phyloP scores from a whole-genome alignment of 1,139 yeast species.

The Zygoascus sp. region DNA sequence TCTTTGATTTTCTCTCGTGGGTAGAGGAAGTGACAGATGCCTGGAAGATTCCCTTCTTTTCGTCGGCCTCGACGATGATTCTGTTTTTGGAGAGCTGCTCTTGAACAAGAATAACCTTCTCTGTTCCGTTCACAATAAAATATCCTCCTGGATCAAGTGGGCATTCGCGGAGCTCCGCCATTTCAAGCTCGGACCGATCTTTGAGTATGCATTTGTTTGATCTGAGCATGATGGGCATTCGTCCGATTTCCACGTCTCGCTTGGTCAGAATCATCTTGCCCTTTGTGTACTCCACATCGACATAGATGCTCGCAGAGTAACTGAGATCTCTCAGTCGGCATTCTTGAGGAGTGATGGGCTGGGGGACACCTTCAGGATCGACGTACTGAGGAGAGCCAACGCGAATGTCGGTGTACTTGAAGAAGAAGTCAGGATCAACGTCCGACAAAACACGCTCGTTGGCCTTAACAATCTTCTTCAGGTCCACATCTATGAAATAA shows the following conservation, averaged over 20 bases:
- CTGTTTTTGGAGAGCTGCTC: slow-evolving; percentile 96
- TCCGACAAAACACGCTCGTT: slow-evolving; percentile 86
- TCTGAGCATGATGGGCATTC: slow-evolving; percentile 97
- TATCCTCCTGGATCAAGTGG: slow-evolving; percentile 99
- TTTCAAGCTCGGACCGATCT: slow-evolving; percentile 69
- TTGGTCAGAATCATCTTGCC: slow-evolving; percentile 89
- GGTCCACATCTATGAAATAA: slow-evolving; percentile 88
- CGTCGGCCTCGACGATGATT: slow-evolving; percentile 96
- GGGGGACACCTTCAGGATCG: slow-evolving; percentile 47
- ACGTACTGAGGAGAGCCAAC: slow-evolving; percentile 57
- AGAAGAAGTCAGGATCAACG: slow-evolving; percentile 94
- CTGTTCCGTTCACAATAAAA: slow-evolving; percentile 96
- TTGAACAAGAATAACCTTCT: slow-evolving; percentile 92
- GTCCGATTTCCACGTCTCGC: slow-evolving; percentile 86
- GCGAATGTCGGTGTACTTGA: slow-evolving; percentile 86
- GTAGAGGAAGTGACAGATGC: slow-evolving; percentile 98
- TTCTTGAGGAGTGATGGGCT: slow-evolving; percentile 80
- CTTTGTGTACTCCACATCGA: slow-evolving; percentile 94
- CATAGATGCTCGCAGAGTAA: slow-evolving; percentile 92
- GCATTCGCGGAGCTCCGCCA: slow-evolving; percentile 91
- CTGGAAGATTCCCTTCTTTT: slow-evolving; percentile 87
- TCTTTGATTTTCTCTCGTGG: slow-evolving; percentile 95
- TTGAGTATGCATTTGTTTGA: slow-evolving; percentile 84
- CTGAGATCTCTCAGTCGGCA: slow-evolving; percentile 93
- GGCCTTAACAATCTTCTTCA: slow-evolving; percentile 87